Evolutionary conservation across 176 grass and related monocot genomes (phyloP), one percentile per base, ranked within the genome.

Genomic region (Miscanthus lutarioriparius): DNA sequence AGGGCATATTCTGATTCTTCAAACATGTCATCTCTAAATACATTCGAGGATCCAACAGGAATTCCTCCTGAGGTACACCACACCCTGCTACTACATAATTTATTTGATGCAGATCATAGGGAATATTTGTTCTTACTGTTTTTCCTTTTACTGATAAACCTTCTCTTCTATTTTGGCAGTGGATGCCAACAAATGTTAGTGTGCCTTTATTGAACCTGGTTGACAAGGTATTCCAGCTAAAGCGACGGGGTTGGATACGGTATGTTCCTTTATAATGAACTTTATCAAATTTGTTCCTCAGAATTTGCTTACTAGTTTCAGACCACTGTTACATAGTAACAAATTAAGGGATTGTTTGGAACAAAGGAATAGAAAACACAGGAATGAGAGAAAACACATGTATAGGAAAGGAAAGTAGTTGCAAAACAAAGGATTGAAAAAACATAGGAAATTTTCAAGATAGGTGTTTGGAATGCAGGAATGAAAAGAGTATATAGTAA

Each of bases 141-240:
- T 30, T 30, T 30, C 28, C 35, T 17, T 41, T 59, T 45, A 32
- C 38, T 83, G 36, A 79, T 83, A 74, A 82, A 58, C 43, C 10
- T 41, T 84, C 26, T 72, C 13, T 82, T 70, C 35, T 75, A 33
- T 79, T 64, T 87, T 80, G 16, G 56, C 86, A 99, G 96, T 99
- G 96, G 96, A 87, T 89, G 74, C 96, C 96, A 61, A 85, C 96
- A 92, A 99, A 99, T 89, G 91, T 96, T 65, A 99, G 96, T 5
- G 91, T 89, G 68, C 96, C 89, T 66, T 66, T 99, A 65, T 82
- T 99, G 82, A 96, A 92, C 89, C 84, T 99, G 9, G 96, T 99
- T 80, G 96, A 99, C 58, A 99, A 99, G 70, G 82, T 94, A 88
- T 99, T 99, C 86, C 96, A 99, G 87, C 81, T 99, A 58, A 96